phyloP scores from a whole-genome alignment of 2,329 filamentous ascomycete species.

The Ophidiomyces ophidiicola region DNA sequence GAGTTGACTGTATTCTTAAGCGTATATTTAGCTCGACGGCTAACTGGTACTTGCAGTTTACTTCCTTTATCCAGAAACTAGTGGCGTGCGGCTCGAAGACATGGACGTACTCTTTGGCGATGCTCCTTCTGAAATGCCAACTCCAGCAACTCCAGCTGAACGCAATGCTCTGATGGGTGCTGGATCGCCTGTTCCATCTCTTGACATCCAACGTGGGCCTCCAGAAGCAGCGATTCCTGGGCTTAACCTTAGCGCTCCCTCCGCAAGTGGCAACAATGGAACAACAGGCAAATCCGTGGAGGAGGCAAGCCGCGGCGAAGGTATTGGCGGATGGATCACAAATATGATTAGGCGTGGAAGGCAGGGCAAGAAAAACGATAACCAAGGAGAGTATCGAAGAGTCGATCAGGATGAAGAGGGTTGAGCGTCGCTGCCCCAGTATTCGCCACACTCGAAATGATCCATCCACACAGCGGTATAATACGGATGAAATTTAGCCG shows the following conservation, averaged over 20 bases:
- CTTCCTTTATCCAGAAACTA: conserved; percentile 95
- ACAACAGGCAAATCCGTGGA: conserved; percentile 27
- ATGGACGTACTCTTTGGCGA: conserved; percentile 95
- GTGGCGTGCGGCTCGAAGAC: conserved; percentile 86
- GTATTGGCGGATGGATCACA: conserved; percentile 57
- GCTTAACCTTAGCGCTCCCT: conserved; percentile 68
- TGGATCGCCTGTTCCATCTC: conserved; percentile 67
- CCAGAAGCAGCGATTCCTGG: conserved; percentile 62
- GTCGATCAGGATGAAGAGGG: conserved; percentile 37
- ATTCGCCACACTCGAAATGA: not conserved
- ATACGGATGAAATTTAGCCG: not conserved
- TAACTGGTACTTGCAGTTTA: conserved; percentile 51
- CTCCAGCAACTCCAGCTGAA: conserved; percentile 65
- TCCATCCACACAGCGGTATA: not conserved
- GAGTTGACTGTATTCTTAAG: conserved; percentile 34
- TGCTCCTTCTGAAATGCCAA: conserved; percentile 69
- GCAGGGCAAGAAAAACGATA: conserved; percentile 24
- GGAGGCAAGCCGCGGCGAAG: conserved; percentile 35
- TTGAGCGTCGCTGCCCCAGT: not conserved
- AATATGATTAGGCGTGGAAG: conserved; percentile 48
- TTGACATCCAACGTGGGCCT: conserved; percentile 52
- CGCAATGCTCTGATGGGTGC: conserved; percentile 67
- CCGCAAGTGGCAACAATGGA: conserved; percentile 34
- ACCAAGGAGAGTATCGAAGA: conserved; percentile 33
- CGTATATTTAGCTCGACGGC: conserved; percentile 2